Conservation (phyloP, 1,139 yeast species). For the Yamadazyma oceani region DNA sequence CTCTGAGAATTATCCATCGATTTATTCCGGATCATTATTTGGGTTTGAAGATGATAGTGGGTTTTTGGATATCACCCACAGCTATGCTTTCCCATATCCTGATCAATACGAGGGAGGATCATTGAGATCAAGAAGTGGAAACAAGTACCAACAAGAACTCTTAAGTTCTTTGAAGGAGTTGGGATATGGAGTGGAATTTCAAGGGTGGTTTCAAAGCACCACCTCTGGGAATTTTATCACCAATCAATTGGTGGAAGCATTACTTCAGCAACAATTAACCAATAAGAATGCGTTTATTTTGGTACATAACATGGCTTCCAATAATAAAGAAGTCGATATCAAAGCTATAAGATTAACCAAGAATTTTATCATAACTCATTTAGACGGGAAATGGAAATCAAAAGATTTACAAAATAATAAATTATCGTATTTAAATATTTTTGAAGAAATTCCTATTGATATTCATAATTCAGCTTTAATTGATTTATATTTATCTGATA, state of each 20-base stretch:
- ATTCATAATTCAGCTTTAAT: constrained; percentile 57
- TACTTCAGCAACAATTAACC: constrained; percentile 63
- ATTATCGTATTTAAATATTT: constrained; percentile 65
- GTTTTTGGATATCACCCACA: constrained; percentile 55
- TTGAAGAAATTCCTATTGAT: constrained; percentile 69
- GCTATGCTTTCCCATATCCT: constrained; percentile 62
- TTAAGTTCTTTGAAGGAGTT: constrained; percentile 57
- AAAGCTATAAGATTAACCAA: constrained; percentile 71
- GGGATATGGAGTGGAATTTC: constrained; percentile 69
- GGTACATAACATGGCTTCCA: constrained; percentile 72
- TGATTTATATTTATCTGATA: constrained; percentile 35
- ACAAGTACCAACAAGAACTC: constrained; percentile 70
- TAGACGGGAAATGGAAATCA: constrained; percentile 63
- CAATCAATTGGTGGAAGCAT: constrained; percentile 62
- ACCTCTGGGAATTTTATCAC: constrained; percentile 69
- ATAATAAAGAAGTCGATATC: constrained; percentile 62
- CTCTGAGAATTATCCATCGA: constrained; percentile 64
- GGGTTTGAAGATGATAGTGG: constrained; percentile 69
- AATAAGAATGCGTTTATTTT: constrained; percentile 68
- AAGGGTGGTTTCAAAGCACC: constrained; percentile 83
- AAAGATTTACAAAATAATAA: constrained; percentile 61
- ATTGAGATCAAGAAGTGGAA: constrained; percentile 58
- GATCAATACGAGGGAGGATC: constrained; percentile 57
- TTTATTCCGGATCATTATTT: constrained; percentile 73
- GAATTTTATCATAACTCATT: constrained; percentile 57